Conservation (phyloP, 2,329 filamentous ascomycete genomes). For the Ambrosiella beaveri region DNA sequence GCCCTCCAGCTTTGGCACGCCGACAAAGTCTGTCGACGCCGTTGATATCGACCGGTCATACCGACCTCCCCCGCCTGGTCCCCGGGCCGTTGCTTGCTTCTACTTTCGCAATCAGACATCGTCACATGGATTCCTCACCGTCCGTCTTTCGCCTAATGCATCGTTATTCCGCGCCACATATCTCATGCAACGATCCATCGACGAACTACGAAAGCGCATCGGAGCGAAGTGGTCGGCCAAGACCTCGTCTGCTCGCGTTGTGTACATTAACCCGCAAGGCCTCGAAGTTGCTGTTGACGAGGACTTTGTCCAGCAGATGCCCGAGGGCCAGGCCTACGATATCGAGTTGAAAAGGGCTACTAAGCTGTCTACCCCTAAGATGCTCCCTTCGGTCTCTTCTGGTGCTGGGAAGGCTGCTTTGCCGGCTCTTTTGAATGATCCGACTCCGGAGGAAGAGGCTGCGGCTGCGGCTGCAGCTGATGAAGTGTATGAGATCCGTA, state of each 20-base stretch:
- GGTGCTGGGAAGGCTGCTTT: conserved; percentile 2
- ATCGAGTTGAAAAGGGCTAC: conserved; percentile 21
- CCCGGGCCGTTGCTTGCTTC: conserved; percentile 72
- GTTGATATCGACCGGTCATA: conserved; percentile 79
- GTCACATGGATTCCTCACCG: conserved; percentile 25
- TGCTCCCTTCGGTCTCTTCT: conserved; percentile 3
- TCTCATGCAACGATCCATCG: conserved; percentile 55
- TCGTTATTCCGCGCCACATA: conserved; percentile 68
- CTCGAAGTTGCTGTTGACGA: conserved; percentile 79
- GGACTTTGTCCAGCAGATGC: conserved; percentile 65
- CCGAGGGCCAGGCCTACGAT: conserved; percentile 55
- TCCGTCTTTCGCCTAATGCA: conserved; percentile 20
- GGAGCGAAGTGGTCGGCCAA: conserved; percentile 71
- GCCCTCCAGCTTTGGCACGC: conserved; percentile 21
- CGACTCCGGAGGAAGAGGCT: background rate
- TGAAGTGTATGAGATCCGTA: conserved; percentile 9
- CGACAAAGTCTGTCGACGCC: conserved; percentile 54
- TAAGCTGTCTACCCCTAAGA: background rate
- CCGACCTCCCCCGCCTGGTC: conserved; percentile 55
- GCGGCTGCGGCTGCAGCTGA: background rate
- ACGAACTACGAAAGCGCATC: conserved; percentile 56
- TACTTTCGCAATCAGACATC: conserved; percentile 35
- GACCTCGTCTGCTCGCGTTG: conserved; percentile 48
- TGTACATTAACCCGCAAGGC: conserved; percentile 57
- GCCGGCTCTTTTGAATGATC: conserved; percentile 6